Evolutionary conservation across 306 rosid genomes (phyloP), one percentile per base, ranked within the genome.

Genomic region (Cucurbita moschata): DNA sequence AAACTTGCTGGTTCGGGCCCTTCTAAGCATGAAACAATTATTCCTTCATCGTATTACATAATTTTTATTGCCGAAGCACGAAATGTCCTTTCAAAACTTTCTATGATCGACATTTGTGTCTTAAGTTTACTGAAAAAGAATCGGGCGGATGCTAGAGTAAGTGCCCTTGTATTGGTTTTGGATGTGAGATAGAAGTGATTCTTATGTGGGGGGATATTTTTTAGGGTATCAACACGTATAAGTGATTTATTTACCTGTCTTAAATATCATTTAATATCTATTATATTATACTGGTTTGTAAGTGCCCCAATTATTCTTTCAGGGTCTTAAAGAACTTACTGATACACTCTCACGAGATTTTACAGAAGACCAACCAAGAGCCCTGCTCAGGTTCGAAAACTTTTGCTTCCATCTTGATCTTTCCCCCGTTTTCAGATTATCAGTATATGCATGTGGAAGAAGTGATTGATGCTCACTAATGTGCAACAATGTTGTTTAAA

Each of bases 281-380:
- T 21, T 21, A 30, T 30, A 12, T 21, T 21, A 26, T 26, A 23
- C 69, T 56, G 83, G 75, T 46, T 19, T 67, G 37, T 46, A 69
- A 69, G 43, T 69, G 13, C 50, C 14, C 46, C 19, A 49, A 50
- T 8, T 14, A 50, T 70, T 49, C 19, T 49, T 70, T 70, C 88
- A 95, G 99, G 97, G 96, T 81, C 89, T 95, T n/a, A 89, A 85
- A 79, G 92, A 81, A 62, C 74, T 89, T 67, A 77, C 82, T 0
- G 92, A 86, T 5, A 46, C 71, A 5, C 54, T 58, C 79, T 19
- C 21, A 55, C 81, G 63, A 37, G 87, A 80, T 77, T 84, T 82
- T 47, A 75, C 16, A 49, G 88, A 75, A 75, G 82, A 78, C 59
- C 72, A 11, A 53, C 83, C 79, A 53, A 81, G 77, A 87, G 72